Evolutionary conservation across 2,329 filamentous ascomycete species (phyloP).

Genomic region (Epichloe baconii): DNA sequence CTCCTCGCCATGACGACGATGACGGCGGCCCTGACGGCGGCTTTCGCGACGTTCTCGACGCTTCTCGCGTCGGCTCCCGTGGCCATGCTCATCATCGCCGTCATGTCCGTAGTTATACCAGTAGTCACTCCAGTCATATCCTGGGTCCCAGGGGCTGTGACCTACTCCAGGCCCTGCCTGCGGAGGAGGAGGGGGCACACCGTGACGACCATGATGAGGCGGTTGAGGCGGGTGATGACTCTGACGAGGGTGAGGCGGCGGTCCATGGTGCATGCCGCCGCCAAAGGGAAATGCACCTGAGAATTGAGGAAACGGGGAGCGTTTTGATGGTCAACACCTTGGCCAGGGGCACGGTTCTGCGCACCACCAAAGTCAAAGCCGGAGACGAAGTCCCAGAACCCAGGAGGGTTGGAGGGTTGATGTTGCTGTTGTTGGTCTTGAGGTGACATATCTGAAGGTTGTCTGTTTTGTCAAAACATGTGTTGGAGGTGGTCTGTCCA

Average conservation of each 20-base stretch:
- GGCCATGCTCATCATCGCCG: slow-evolving; percentile 13
- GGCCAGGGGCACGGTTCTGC: slow-evolving; percentile 18
- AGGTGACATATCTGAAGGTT: slow-evolving; percentile 12
- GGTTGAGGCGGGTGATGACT: too few species aligned
- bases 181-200: neutral
- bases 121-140: slow-evolving; percentile 13
- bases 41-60: neutral
- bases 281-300: slow-evolving; percentile 23
- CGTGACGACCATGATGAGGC: slow-evolving; percentile 6
- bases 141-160: slow-evolving; percentile 4
- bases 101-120: slow-evolving; percentile 7
- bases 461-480: neutral
- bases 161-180: too few species aligned
- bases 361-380: slow-evolving; percentile 15
- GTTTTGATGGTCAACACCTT: slow-evolving; percentile 25
- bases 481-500: too few species aligned
- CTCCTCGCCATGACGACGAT: slow-evolving; percentile 11
- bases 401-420: neutral
- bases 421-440: slow-evolving; percentile 8
- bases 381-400: slow-evolving; percentile 24
- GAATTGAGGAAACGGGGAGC: slow-evolving; percentile 11
- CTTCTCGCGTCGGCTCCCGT: slow-evolving; percentile 10
- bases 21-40: slow-evolving; percentile 5
- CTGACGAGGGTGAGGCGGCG: slow-evolving; percentile 1
- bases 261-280: slow-evolving; percentile 6